phyloP scores from a whole-genome alignment of 257 asterid genomes.

The Lavandula angustifolia region DNA sequence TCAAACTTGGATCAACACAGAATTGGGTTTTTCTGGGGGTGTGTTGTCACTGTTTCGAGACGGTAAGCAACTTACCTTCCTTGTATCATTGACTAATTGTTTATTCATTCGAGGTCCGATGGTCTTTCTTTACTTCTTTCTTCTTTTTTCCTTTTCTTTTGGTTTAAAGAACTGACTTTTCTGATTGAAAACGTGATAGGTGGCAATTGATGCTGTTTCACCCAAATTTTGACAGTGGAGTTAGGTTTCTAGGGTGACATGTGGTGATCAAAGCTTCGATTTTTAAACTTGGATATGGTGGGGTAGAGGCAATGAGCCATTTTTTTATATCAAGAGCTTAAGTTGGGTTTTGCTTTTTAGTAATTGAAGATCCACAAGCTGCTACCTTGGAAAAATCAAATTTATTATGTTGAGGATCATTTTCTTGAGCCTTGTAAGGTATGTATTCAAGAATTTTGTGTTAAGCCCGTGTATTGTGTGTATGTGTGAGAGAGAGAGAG shows the following conservation, averaged over 20 bases:
- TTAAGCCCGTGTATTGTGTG: background rate
- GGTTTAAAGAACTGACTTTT: slow-evolving; percentile 28
- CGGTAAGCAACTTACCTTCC: slow-evolving; percentile 60
- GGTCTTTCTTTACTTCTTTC: slow-evolving; percentile 31
- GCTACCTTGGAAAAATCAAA: background rate
- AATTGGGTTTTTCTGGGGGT: slow-evolving; percentile 29
- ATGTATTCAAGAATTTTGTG: background rate
- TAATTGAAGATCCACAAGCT: slow-evolving; percentile 13
- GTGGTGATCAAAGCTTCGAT: slow-evolving; percentile 35
- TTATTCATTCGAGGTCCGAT: slow-evolving; percentile 22
- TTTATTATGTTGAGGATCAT: background rate
- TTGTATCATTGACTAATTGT: slow-evolving; percentile 38
- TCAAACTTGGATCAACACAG: slow-evolving; percentile 40
- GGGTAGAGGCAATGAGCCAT: slow-evolving; percentile 16
- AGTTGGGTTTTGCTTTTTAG: background rate
- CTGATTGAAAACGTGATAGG: slow-evolving; percentile 29
- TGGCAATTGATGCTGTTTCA: slow-evolving; percentile 31
- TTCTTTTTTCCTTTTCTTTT: slow-evolving; percentile 6
- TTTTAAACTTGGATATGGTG: slow-evolving; percentile 31
- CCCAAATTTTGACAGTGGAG: slow-evolving; percentile 32
- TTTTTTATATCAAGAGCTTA: slow-evolving; percentile 18
- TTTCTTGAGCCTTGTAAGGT: slow-evolving; percentile 31
- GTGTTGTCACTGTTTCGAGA: slow-evolving; percentile 49
- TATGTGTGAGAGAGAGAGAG: background rate
- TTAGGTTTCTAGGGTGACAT: slow-evolving; percentile 41